Conservation (phyloP, 768 basidiomycete species). For the Strobilomyces confusus region DNA sequence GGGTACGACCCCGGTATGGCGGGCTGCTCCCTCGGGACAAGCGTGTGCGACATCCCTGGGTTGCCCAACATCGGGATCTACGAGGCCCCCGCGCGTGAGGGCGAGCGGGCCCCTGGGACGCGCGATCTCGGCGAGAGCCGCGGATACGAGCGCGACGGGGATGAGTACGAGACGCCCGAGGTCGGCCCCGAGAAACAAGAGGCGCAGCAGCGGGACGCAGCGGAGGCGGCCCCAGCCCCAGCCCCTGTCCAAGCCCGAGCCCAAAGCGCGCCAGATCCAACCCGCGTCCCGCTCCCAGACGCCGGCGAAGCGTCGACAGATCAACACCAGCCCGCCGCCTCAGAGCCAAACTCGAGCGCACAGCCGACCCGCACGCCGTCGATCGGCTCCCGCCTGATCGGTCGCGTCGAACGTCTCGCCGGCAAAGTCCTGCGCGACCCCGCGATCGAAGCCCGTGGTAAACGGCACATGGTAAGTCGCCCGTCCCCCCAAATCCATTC, state of each 20-base stretch:
- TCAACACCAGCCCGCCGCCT: too few species aligned
- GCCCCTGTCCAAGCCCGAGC: background rate
- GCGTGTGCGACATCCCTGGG: conserved; percentile 12
- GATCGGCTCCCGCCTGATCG: background rate
- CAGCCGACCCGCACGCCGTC: background rate
- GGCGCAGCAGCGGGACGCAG: background rate
- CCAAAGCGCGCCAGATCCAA: background rate
- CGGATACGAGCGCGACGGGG: conserved; percentile 22
- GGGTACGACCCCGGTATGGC: conserved; percentile 24
- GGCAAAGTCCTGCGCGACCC: conserved; percentile 19
- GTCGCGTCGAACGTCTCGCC: conserved; percentile 16
- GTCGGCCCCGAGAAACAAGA: background rate
- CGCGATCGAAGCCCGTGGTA: conserved; percentile 17
- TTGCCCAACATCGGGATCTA: background rate
- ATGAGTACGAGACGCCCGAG: conserved; percentile 6
- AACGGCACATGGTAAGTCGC: conserved; percentile 13
- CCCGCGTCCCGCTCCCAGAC: background rate
- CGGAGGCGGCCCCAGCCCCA: background rate
- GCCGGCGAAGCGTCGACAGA: background rate
- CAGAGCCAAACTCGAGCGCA: background rate
- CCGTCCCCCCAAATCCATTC: too few species aligned
- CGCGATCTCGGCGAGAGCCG: background rate
- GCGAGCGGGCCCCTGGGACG: background rate
- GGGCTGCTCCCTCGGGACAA: conserved; percentile 6
- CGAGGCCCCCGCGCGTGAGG: too few species aligned